These are phyloP conservation scores for Pythium monospermum DNA, from an alignment of 352 stramenopile genomes.

Conservation along the genomic window DNA sequence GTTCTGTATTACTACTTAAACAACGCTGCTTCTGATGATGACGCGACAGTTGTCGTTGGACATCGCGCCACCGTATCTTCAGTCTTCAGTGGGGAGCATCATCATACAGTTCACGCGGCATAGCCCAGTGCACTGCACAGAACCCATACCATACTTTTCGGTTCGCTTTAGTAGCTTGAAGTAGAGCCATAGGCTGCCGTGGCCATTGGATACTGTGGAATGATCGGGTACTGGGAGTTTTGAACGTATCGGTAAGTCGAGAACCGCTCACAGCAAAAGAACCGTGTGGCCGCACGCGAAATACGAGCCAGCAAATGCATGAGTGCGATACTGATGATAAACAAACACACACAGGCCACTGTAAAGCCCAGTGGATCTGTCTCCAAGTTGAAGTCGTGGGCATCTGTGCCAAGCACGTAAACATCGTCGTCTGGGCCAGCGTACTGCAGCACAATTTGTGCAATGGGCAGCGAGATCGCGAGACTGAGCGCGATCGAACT, in stretches of 20 bases:
- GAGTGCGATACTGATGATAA: slow-evolving; percentile 42
- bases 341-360: slow-evolving; percentile 35
- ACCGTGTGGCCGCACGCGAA: slow-evolving; percentile 47
- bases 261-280: slow-evolving; percentile 70
- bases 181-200: slow-evolving; percentile 18
- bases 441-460: slow-evolving; percentile 14
- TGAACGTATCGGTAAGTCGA: slow-evolving; percentile 47
- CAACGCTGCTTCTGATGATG: no score
- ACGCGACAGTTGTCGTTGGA: no score
- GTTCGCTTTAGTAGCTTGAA: slow-evolving; percentile 10
- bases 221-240: slow-evolving; percentile 15
- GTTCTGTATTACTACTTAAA: no score
- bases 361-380: slow-evolving; percentile 38
- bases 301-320: slow-evolving; percentile 43
- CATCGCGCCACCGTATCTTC: no score
- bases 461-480: slow-evolving; percentile 26
- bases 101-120: no score
- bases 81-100: no score
- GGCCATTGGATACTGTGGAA: slow-evolving; percentile 19
- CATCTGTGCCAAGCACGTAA: slow-evolving; percentile 22
- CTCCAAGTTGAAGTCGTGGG: slow-evolving; percentile 21
- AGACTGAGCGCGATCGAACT: slow-evolving; percentile 35
- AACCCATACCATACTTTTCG: no score
- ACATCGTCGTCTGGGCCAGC: slow-evolving; percentile 18
- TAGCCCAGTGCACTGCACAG: no score